Evolutionary conservation across 768 basidiomycete genomes (phyloP).

Genomic region (Tulasnella sp.): DNA sequence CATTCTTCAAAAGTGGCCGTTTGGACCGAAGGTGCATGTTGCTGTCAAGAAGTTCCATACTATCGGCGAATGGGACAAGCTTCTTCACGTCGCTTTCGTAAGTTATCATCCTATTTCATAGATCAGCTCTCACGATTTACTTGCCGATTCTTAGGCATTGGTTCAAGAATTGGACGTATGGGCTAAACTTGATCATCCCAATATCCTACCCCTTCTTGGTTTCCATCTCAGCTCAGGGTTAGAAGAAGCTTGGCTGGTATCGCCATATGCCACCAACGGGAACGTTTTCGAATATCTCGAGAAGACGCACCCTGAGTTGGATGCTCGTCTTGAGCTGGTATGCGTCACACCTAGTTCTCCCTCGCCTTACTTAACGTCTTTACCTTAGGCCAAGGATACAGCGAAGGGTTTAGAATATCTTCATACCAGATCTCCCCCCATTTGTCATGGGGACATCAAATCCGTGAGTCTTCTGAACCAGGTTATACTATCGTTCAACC

Average conservation of each 20-base stretch:
- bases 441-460: not conserved
- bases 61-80: too few species aligned
- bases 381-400: not conserved
- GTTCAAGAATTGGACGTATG: not conserved
- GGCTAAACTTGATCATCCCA: not conserved
- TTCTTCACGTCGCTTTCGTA: not conserved
- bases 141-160: not conserved
- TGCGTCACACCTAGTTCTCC: too few species aligned
- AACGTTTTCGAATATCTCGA: not conserved
- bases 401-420: not conserved
- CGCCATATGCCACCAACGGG: not conserved
- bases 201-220: not conserved
- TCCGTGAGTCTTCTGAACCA: not conserved
- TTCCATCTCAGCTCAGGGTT: not conserved
- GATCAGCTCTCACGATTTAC: too few species aligned
- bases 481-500: too few species aligned
- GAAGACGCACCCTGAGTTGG: not conserved
- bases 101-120: not conserved
- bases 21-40: too few species aligned
- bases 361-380: not conserved
- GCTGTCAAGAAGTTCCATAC: too few species aligned
- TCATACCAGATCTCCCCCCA: not conserved
- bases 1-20: too few species aligned
- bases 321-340: not conserved
- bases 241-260: not conserved